These are phyloP conservation scores for Astragalus glycyphyllos DNA, from an alignment of 306 rosid species.

Conservation along the genomic window DNA sequence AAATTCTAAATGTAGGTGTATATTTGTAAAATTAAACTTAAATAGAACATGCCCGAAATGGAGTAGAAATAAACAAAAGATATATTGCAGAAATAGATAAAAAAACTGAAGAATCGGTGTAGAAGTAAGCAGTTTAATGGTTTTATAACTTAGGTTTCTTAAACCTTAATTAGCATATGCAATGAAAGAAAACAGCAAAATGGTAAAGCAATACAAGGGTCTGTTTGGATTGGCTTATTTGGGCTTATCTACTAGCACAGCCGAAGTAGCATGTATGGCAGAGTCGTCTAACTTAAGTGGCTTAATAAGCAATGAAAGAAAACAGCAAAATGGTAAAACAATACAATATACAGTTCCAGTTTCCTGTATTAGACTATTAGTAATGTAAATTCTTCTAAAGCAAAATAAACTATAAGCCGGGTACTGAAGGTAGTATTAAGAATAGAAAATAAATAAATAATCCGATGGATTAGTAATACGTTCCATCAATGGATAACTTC, in stretches of 20 bases:
- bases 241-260: no score
- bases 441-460: no score
- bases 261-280: not conserved
- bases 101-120: no score
- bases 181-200: no score
- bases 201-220: no score
- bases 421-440: no score
- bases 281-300: not conserved
- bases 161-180: not conserved
- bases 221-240: no score
- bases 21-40: no score
- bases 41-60: no score
- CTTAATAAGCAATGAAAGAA: not conserved
- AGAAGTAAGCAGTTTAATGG: conserved; percentile 22
- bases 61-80: no score
- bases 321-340: not conserved
- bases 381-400: not conserved
- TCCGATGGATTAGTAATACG: not conserved
- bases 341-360: conserved; percentile 1
- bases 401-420: not conserved
- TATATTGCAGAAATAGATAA: no score
- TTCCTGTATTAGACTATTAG: not conserved
- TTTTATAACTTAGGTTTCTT: not conserved
- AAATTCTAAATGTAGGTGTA: no score
- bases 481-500: not conserved